These are phyloP conservation scores for Aspergillus sclerotialis DNA, from an alignment of 2,329 filamentous ascomycete species.

Conservation along the genomic window DNA sequence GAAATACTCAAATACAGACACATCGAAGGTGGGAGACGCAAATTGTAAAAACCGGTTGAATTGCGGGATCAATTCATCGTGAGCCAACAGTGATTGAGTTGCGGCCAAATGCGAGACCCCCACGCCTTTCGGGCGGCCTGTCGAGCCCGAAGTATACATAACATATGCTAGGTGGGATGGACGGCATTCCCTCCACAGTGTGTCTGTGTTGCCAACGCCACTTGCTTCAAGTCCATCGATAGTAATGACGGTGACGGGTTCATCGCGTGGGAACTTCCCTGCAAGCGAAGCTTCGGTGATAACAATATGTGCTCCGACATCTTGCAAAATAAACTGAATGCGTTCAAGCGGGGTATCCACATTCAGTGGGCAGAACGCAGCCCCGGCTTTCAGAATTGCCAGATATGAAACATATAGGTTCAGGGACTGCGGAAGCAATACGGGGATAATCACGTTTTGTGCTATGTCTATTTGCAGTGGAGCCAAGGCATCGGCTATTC, in stretches of 20 bases:
- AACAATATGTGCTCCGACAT: conserved; percentile 18
- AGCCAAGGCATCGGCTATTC: conserved; percentile 11
- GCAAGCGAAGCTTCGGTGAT: conserved; percentile 10
- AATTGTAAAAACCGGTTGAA: conserved; percentile 24
- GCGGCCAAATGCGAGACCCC: conserved; percentile 23
- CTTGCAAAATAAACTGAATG: conserved; percentile 19
- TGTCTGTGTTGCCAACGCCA: conserved; percentile 9
- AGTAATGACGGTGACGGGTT: background rate
- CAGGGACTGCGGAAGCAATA: conserved; percentile 24
- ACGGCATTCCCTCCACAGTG: background rate
- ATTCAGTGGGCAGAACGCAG: conserved; percentile 32
- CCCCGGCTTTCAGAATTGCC: conserved; percentile 28
- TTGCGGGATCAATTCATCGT: conserved; percentile 18
- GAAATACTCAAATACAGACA: conserved; percentile 25
- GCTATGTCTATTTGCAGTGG: background rate
- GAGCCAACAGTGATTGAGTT: conserved; percentile 24
- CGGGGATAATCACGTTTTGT: conserved; percentile 17
- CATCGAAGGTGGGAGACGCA: conserved; percentile 29
- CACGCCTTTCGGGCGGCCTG: conserved; percentile 29
- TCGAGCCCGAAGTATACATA: conserved; percentile 29
- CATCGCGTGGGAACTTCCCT: background rate
- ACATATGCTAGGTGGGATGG: conserved; percentile 21
- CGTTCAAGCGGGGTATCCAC: conserved; percentile 26
- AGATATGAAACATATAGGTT: conserved; percentile 34
- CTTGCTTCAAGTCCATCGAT: conserved; percentile 3